Conservation (phyloP, 805 yeast genomes). For the Saccharomycopsis capsularis region DNA sequence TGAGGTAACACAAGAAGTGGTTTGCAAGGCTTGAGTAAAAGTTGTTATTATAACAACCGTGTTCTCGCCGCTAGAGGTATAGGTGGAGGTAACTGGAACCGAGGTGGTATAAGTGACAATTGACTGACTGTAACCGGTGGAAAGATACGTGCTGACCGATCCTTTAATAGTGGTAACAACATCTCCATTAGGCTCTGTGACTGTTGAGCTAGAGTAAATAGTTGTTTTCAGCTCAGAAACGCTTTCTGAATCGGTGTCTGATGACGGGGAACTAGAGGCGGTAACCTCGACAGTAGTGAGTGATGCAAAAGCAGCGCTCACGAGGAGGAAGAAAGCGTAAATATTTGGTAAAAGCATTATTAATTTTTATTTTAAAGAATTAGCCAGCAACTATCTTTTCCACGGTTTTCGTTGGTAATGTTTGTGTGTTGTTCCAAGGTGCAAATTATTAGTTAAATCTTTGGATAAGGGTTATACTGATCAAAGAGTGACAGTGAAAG, state of each 20-base stretch:
- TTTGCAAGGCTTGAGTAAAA: slow-evolving; percentile 16
- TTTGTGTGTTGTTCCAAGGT: too few relatives aligned
- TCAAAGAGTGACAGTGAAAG: too few relatives aligned
- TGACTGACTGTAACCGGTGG: slow-evolving; percentile 20
- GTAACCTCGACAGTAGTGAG: slow-evolving; percentile 2
- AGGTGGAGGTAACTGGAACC: slow-evolving; percentile 21
- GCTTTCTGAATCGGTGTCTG: neutral
- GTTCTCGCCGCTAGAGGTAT: slow-evolving; percentile 21
- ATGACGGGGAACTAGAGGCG: neutral
- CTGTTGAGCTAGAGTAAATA: slow-evolving; percentile 17
- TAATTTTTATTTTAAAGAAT: too few relatives aligned
- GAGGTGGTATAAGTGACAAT: slow-evolving; percentile 20
- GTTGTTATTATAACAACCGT: slow-evolving; percentile 22
- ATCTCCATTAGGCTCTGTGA: slow-evolving; percentile 17
- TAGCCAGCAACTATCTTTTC: too few relatives aligned
- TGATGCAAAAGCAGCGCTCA: neutral
- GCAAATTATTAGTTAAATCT: too few relatives aligned
- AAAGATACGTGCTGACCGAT: slow-evolving; percentile 16
- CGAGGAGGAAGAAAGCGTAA: too few relatives aligned
- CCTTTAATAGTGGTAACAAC: slow-evolving; percentile 16
- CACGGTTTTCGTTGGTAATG: too few relatives aligned
- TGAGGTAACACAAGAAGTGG: slow-evolving; percentile 21
- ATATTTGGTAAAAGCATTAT: too few relatives aligned
- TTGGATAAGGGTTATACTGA: too few relatives aligned
- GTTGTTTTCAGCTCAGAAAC: slow-evolving; percentile 12